A percentile compares a stretch with the other conserved stretches of the same genome.
These are phyloP conservation scores for Cucurbita maxima DNA, from an alignment of 306 rosid species.

Conservation along the genomic window DNA sequence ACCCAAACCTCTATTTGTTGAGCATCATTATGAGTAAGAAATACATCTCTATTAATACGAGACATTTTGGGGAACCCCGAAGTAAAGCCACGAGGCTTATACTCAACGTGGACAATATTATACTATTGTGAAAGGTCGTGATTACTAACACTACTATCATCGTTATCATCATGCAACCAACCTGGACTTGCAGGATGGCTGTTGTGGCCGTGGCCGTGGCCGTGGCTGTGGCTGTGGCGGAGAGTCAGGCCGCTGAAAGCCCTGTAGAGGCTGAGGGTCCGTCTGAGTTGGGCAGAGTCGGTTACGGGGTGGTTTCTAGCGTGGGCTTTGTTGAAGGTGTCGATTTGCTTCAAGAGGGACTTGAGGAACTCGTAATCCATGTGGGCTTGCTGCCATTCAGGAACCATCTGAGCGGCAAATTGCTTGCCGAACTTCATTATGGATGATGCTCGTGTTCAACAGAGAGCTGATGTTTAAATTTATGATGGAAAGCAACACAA, in stretches of 20 bases:
- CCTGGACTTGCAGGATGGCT: neutral
- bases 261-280: neutral
- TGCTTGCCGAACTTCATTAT: neutral
- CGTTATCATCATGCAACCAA: neutral
- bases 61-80: too few relatives aligned
- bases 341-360: conserved; percentile 1
- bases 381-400: neutral
- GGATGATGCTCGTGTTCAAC: neutral
- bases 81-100: too few relatives aligned
- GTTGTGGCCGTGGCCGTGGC: neutral
- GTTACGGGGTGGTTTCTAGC: neutral
- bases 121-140: too few relatives aligned
- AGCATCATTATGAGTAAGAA: too few relatives aligned
- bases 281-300: neutral
- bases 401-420: neutral
- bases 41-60: too few relatives aligned
- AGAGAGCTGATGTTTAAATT: neutral
- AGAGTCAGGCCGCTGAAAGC: neutral
- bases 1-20: too few relatives aligned
- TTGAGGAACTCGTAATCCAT: conserved; percentile 1
- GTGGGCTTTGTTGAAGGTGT: neutral
- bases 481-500: too few relatives aligned
- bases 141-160: too few relatives aligned
- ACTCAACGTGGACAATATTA: too few relatives aligned
- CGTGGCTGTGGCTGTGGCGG: neutral